These are phyloP conservation scores for Sclerotinia glacialis DNA, from an alignment of 2,329 filamentous ascomycete genomes.

Conservation along the genomic window DNA sequence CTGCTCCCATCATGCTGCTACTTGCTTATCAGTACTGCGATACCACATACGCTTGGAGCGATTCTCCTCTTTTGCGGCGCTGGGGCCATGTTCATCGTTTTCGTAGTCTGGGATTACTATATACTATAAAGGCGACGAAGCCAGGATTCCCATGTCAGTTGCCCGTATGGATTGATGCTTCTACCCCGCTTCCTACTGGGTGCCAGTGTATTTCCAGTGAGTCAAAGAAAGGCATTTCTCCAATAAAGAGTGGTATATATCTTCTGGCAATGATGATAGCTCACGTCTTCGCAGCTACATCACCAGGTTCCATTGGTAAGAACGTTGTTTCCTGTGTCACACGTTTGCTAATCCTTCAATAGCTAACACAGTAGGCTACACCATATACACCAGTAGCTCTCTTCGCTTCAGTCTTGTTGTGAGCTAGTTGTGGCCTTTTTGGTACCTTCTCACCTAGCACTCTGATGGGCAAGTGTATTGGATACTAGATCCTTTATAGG, in stretches of 20 bases:
- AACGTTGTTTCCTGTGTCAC: not conserved
- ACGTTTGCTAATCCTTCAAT: not conserved
- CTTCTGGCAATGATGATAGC: conserved; percentile 43
- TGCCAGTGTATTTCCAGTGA: conserved; percentile 51
- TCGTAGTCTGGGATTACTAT: conserved; percentile 33
- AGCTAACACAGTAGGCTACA: conserved; percentile 37
- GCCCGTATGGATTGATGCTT: conserved; percentile 4
- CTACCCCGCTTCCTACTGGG: conserved; percentile 42
- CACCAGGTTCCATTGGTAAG: not conserved
- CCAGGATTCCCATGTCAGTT: conserved; percentile 29
- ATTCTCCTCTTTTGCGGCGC: conserved; percentile 32
- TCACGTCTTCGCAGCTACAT: conserved; percentile 23
- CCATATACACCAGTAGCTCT: conserved; percentile 27
- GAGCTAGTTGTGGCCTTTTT: conserved; percentile 40
- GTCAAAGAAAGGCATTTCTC: conserved; percentile 42
- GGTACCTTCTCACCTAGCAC: conserved; percentile 34
- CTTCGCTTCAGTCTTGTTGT: conserved; percentile 33
- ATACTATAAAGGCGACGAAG: conserved; percentile 30
- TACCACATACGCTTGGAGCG: conserved; percentile 36
- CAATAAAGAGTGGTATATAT: conserved; percentile 42
- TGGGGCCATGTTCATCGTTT: conserved; percentile 26
- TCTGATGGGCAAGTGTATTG: conserved; percentile 30
- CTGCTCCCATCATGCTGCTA: conserved; percentile 38
- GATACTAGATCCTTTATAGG: conserved; percentile 35
- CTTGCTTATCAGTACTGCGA: conserved; percentile 40